Base-by-base conservation (phyloP, 2,329 filamentous ascomycete species). In the Dactylellina cionopaga region DNA sequence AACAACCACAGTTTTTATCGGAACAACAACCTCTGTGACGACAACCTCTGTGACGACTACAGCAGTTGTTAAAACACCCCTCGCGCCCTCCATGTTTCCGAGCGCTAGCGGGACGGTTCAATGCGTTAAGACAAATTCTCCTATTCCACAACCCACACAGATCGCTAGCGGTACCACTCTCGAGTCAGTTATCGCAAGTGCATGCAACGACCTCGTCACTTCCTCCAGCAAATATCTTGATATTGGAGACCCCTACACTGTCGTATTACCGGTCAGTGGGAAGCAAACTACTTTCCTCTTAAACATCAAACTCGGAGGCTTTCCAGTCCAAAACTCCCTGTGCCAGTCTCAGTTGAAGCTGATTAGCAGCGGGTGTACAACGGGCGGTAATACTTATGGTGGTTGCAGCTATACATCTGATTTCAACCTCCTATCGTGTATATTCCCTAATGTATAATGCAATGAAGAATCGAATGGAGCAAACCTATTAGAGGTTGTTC, bases 301-400 rank as follows among this genome's bases (percentile, higher is more conserved):
- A 7, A 64, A 64, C 15, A 64, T 64, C 47, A 64, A 64, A 11
- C 49, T 64, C 25, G 59, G 59, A 19, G 59, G 59, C 3, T 64
- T 64, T 15, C n/a, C 59, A 2, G 59, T 64, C 13, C 10, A 44
- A 10, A 64, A 64, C 17, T 64, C 59, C 17, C 7, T 54, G 24
- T 64, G 59, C 29, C 49, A 54, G 13, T 33, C 15, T 19, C 59
- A 64, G 17, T 22, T 64, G 24, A 64, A 55, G 39, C 37, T 54
- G 13, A 55, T 64, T 24, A 64, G 11, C 22, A 27, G 15, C 6
- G 46, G 47, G 4, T 64, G 59, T 25, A 64, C 59, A 2, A 64
- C 47, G 7, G 55, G 39, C 6, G 49, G 59, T 1, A 64, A 64
- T 49, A 64, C 47, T 17, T 64, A 64, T 29, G 59, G 59, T 46